Conservation (phyloP, 2,329 filamentous ascomycete species). For the Apiospora marii region DNA sequence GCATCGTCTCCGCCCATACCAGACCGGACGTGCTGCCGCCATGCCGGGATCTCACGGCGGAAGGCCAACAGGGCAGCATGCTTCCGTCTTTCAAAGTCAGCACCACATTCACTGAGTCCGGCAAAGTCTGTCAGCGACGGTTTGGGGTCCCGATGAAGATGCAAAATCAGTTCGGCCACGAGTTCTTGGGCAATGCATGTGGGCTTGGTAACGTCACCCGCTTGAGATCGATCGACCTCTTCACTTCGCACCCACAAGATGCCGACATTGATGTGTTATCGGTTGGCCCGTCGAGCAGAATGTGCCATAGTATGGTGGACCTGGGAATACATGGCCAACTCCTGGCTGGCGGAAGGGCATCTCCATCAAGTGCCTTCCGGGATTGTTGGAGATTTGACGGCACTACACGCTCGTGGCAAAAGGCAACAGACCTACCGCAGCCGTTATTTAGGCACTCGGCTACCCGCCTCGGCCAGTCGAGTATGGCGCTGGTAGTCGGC, state of each 20-base stretch:
- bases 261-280: conserved; percentile 38
- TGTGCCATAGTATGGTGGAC: conserved; percentile 81
- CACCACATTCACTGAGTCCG: conserved; percentile 45
- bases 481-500: conserved; percentile 65
- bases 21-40: conserved; percentile 43
- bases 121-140: conserved; percentile 58
- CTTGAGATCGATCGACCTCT: conserved; percentile 60
- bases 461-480: conserved; percentile 57
- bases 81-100: conserved; percentile 23
- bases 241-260: conserved; percentile 39
- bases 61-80: conserved; percentile 10
- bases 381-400: conserved; percentile 80
- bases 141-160: conserved; percentile 65
- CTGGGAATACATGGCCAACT: conserved; percentile 66
- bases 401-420: conserved; percentile 64
- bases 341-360: conserved; percentile 80
- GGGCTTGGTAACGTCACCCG: conserved; percentile 55
- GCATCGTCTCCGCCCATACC: conserved; percentile 72
- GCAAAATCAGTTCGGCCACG: conserved; percentile 48
- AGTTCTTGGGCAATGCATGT: conserved; percentile 53
- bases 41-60: neutral
- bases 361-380: conserved; percentile 71
- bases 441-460: conserved; percentile 80
- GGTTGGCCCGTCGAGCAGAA: conserved; percentile 55
- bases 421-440: conserved; percentile 69